Percentiles rank a stretch among this genome's conserved stretches.
Evolutionary conservation across 179 eudicot species (phyloP).

Genomic region (Dionaea muscipula): DNA sequence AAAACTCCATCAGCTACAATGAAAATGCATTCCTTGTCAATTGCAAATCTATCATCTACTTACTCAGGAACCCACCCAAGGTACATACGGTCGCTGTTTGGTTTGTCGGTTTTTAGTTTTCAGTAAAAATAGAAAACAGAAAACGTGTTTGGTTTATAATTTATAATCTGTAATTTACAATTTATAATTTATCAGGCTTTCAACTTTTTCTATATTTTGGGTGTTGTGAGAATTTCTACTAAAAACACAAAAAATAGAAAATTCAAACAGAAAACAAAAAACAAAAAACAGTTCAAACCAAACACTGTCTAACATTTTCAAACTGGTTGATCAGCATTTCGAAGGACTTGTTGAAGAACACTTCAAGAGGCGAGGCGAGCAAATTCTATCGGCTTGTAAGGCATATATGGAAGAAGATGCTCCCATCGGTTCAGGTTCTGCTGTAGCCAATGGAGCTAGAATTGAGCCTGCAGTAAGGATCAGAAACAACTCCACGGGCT

Average conservation of each 20-base stretch:
- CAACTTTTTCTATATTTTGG: too few relatives aligned
- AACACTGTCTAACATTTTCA: neutral
- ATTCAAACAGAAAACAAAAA: too few relatives aligned
- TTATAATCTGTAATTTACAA: too few relatives aligned
- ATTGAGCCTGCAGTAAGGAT: conserved; percentile 25
- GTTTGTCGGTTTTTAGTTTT: too few relatives aligned
- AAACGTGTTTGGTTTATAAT: too few relatives aligned
- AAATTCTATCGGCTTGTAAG: conserved; percentile 56
- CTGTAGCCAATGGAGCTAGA: conserved; percentile 12
- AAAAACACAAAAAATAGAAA: too few relatives aligned
- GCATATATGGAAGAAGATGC: conserved; percentile 74
- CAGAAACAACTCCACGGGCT: conserved; percentile 74
- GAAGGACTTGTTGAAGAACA: conserved; percentile 63
- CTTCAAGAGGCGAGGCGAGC: conserved; percentile 30
- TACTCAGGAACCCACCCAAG: conserved; percentile 62
- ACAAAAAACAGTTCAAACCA: too few relatives aligned
- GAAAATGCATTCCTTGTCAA: conserved; percentile 81
- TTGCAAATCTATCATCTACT: conserved; percentile 76
- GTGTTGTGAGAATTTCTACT: too few relatives aligned
- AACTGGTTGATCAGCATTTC: conserved; percentile 44
- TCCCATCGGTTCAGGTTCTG: conserved; percentile 45
- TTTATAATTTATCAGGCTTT: too few relatives aligned
- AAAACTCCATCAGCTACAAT: conserved; percentile 83
- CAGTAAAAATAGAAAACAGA: too few relatives aligned
- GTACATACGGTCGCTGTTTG: too few relatives aligned